phyloP scores from a whole-genome alignment of 495 filamentous ascomycete genomes.

The Penicillium cinerascens region DNA sequence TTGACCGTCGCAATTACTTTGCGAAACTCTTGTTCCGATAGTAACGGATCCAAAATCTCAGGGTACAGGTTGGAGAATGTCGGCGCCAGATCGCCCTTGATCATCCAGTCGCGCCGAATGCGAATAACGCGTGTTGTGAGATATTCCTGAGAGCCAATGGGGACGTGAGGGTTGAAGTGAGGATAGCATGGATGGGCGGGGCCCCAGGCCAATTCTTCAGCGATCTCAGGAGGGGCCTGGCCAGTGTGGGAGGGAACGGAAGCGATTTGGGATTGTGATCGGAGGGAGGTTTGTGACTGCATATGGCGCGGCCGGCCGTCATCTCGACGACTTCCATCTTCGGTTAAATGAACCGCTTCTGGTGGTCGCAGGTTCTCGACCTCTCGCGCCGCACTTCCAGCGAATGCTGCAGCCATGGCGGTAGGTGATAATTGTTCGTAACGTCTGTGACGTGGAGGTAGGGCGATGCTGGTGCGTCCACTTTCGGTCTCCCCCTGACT shows the following conservation, averaged over 20 bases:
- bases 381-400: slow-evolving; percentile 28
- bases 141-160: slow-evolving; percentile 68
- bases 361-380: slow-evolving; percentile 31
- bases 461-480: slow-evolving; percentile 61
- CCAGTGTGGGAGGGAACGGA: slow-evolving; percentile 40
- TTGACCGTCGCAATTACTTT: slow-evolving; percentile 76
- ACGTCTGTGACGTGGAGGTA: slow-evolving; percentile 55
- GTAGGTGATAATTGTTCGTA: slow-evolving; percentile 33
- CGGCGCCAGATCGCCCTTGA: slow-evolving; percentile 85
- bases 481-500: slow-evolving; percentile 53
- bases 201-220: slow-evolving; percentile 66
- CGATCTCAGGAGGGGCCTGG: slow-evolving; percentile 42
- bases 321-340: slow-evolving; percentile 24
- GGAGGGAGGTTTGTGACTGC: slow-evolving; percentile 39
- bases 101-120: slow-evolving; percentile 85
- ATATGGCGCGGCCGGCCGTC: slow-evolving; percentile 34
- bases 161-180: slow-evolving; percentile 89
- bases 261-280: slow-evolving; percentile 41
- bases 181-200: slow-evolving; percentile 89
- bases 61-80: slow-evolving; percentile 93
- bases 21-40: slow-evolving; percentile 79
- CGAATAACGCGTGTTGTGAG: slow-evolving; percentile 83
- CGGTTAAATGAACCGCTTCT: slow-evolving; percentile 28
- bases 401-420: slow-evolving; percentile 47
- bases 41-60: slow-evolving; percentile 82